Base-by-base conservation (phyloP, 331 rosid species). In the Phaseolus coccineus region DNA sequence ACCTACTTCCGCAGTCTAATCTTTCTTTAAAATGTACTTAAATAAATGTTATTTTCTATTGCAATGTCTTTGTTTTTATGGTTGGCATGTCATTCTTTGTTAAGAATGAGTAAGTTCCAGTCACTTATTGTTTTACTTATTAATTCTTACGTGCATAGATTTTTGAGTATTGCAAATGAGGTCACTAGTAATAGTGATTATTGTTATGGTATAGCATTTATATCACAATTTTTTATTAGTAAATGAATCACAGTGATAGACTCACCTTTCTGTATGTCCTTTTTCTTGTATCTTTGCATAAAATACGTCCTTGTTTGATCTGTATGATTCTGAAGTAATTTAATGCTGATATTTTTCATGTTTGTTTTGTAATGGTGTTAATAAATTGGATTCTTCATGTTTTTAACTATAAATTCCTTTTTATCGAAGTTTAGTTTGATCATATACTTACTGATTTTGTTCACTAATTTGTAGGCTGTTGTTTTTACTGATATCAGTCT, bases 401-500 rank as follows among this genome's bases (percentile, higher is more conserved):
- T 7, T 46, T 25, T 11, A 48, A 39, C 50, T 3, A 15, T 56
- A 11, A 39, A 14, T 62, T 2, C 35, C 55, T 61, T 35, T 79
- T 33, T 71, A n/a, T 70, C 24, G 4, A 30, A 28, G 27, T 24
- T 74, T 48, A 6, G 67, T 50, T 46, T 8, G 25, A 55, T 42
- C 13, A 53, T 22, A 22, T 67, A 53, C 71, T 35, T 71, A 71
- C 31, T 63, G 10, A 46, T 69, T 68, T 46, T 40, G 50, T 44
- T 59, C 51, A 74, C 68, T 81, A 30, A 84, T 77, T 58, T 87
- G 78, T 86, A 94, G 98, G 98, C 91, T 70, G 97, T 90, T 84
- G 94, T 90, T 51, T 92, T 94, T 86, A 90, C 94, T 55, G 92
- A 94, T 57, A 77, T 88, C 81, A 82, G 85, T 79, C 90, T 89